These are phyloP conservation scores for Colletotrichum caudatum DNA, from an alignment of 2,329 filamentous ascomycete species.

Conservation along the genomic window DNA sequence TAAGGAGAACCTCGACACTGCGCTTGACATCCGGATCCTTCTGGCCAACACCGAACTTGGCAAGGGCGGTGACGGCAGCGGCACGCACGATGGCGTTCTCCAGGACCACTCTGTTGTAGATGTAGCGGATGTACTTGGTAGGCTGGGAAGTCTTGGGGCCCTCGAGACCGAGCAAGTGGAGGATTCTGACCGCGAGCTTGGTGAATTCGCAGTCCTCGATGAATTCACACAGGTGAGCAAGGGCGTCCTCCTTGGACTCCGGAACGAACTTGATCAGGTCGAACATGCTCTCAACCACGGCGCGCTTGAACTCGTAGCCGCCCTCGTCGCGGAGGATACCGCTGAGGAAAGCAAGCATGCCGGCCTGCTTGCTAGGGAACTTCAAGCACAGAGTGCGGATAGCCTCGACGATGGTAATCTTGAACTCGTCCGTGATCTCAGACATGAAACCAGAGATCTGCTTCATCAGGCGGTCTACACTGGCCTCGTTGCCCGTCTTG, in stretches of 20 bases:
- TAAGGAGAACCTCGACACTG: slow-evolving; percentile 92
- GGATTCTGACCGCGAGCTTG: slow-evolving; percentile 93
- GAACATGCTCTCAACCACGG: slow-evolving; percentile 99
- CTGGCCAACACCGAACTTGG: slow-evolving; percentile 97
- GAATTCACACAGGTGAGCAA: slow-evolving; percentile 97
- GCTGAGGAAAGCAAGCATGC: slow-evolving; percentile 96
- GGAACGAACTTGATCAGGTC: slow-evolving; percentile 99
- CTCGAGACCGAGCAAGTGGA: slow-evolving; percentile 93
- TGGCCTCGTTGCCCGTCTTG: slow-evolving; percentile 98
- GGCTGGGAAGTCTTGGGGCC: slow-evolving; percentile 95
- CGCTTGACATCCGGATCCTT: slow-evolving; percentile 97
- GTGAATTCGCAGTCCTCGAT: slow-evolving; percentile 99
- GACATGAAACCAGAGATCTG: slow-evolving; percentile 99
- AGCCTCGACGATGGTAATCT: slow-evolving; percentile 99
- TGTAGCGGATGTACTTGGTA: slow-evolving; percentile 99
- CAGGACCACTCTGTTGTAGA: slow-evolving; percentile 97
- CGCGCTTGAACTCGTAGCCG: slow-evolving; percentile 97
- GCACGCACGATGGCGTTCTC: slow-evolving; percentile 97
- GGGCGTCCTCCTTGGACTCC: slow-evolving; percentile 82
- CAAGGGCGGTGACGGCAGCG: slow-evolving; percentile 92
- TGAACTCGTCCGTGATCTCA: slow-evolving; percentile 99
- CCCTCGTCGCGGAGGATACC: slow-evolving; percentile 97
- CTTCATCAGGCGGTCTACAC: slow-evolving; percentile 97
- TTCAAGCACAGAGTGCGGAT: slow-evolving; percentile 97
- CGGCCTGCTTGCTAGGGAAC: slow-evolving; percentile 97